Evolutionary conservation across 2,329 filamentous ascomycete species (phyloP).

Genomic region (Phaeomoniella chlamydospora): DNA sequence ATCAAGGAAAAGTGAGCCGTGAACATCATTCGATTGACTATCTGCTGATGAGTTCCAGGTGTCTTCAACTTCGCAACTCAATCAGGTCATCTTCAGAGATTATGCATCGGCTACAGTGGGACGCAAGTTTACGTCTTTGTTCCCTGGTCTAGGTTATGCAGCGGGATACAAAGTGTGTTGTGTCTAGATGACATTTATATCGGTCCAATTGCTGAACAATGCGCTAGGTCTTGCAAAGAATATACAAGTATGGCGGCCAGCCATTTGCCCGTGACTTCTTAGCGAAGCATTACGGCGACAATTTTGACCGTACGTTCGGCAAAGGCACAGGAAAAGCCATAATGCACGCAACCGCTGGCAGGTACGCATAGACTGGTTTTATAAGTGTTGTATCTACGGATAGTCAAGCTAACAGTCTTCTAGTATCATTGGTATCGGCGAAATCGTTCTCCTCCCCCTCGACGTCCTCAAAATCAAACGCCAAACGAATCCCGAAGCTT

Average conservation of each 20-base stretch:
- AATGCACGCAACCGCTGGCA: conserved; percentile 92
- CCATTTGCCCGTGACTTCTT: conserved; percentile 89
- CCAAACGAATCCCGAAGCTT: conserved; percentile 97
- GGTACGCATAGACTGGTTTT: conserved; percentile 42
- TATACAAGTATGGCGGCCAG: conserved; percentile 98
- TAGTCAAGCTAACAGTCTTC: conserved; percentile 5
- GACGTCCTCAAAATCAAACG: conserved; percentile 99
- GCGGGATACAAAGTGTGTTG: conserved; percentile 87
- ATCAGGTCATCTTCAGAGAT: conserved; percentile 87
- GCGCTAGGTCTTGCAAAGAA: conserved; percentile 64
- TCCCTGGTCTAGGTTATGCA: conserved; percentile 92
- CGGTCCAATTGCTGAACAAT: conserved; percentile 1
- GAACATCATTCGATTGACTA: conserved; percentile 2
- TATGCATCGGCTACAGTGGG: conserved; percentile 56
- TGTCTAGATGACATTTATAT: too few relatives aligned
- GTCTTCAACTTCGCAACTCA: conserved; percentile 49
- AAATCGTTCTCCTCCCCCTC: conserved; percentile 86
- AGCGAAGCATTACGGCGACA: conserved; percentile 58
- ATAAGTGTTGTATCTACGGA: not conserved
- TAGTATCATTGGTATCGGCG: conserved; percentile 89
- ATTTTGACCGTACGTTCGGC: conserved; percentile 82
- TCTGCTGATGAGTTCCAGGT: conserved; percentile 28
- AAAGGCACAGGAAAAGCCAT: conserved; percentile 97
- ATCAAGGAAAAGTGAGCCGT: conserved; percentile 56
- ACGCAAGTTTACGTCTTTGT: conserved; percentile 84